Evolutionary conservation across 2,329 filamentous ascomycete genomes (phyloP).

Genomic region (Aspergillus novofumigatus): DNA sequence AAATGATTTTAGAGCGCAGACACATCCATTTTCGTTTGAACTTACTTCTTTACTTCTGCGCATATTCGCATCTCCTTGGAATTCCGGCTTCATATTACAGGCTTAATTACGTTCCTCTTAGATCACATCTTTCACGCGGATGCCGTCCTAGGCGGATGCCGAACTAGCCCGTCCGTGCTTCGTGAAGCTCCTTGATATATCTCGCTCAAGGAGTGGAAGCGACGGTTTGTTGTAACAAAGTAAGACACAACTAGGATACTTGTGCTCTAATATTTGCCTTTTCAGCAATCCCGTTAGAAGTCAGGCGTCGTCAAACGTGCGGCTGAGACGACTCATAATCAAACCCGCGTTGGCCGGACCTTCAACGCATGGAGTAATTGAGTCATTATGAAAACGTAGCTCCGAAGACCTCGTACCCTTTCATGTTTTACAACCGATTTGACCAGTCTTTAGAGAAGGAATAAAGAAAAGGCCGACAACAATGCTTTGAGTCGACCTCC

Average conservation of each 20-base stretch:
- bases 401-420: neutral
- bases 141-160: too few relatives aligned
- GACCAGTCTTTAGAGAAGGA: neutral
- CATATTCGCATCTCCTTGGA: neutral
- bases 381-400: too few relatives aligned
- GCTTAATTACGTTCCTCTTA: neutral
- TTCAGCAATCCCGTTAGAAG: neutral
- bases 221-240: too few relatives aligned
- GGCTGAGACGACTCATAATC: neutral
- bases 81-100: neutral
- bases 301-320: neutral
- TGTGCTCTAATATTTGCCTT: neutral
- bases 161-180: too few relatives aligned
- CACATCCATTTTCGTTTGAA: slow-evolving; percentile 1
- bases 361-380: neutral
- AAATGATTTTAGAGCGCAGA: slow-evolving; percentile 14
- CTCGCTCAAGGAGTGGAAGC: too few relatives aligned
- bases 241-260: neutral
- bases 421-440: neutral
- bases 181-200: too few relatives aligned
- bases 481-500: neutral
- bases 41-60: neutral
- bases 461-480: neutral
- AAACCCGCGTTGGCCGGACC: neutral
- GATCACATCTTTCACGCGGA: neutral